Base-by-base conservation (phyloP, 495 filamentous ascomycete genomes). In the Penicillium crystallinum region DNA sequence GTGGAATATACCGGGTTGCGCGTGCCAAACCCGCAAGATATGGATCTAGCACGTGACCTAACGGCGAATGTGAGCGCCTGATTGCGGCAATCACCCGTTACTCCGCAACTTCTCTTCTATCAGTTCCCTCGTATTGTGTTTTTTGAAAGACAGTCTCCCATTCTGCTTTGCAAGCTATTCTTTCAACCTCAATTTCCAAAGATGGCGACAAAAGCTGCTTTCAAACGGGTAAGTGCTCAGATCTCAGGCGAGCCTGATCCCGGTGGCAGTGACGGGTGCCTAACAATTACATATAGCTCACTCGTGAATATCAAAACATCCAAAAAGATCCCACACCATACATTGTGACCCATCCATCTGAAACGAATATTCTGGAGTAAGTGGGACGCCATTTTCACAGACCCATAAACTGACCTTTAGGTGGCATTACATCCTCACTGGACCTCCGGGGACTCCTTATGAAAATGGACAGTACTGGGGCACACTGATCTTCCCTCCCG, bases 401-500 rank as follows among this genome's bases (percentile, higher is more conserved):
- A 18, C 31, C 18, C 14, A 2, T 2, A 36, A 15, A 21, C 48
- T 49, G 18, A 64, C 48, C 35, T 51, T n/a, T 52, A 90, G 87
- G 78, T 98, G 92, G 93, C 93, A 98, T 74, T 98, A 96, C 72
- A 91, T 97, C 63, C 84, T 98, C 37, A 96, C 91, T 19, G 95
- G 93, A 6, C 93, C 93, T n/a, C 89, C 92, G 56, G 78, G 87
- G 21, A 98, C 93, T 1, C 92, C 93, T 1, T 98, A 97, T 70
- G 84, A 95, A 62, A 82, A 84, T 71, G 93, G 93, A 33, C 93
- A 98, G 66, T 98, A 97, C 74, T 98, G 93, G 93, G 93, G 93
- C 35, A 97, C 95, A 1, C 75, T 98, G 31, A 85, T 92, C 49
- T 98, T 98, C 69, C 93, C 93, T 21, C 83, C 90, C 8, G 90